Percentiles rank a stretch among this genome's conserved stretches.
phyloP scores from a whole-genome alignment of 257 asterid species.

The Capsicum chinense region DNA sequence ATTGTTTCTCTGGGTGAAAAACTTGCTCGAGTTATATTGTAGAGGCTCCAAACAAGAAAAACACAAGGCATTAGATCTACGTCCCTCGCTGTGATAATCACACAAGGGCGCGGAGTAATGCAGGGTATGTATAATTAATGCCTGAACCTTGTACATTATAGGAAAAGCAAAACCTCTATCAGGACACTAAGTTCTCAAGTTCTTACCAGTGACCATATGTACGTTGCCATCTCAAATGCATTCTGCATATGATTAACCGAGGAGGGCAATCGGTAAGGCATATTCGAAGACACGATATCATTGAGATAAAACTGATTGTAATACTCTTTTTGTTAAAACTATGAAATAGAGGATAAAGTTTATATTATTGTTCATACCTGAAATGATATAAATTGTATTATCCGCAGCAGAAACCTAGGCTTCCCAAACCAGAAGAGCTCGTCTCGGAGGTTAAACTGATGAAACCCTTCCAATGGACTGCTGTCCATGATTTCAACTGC shows the following conservation, averaged over 20 bases:
- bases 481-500: conserved; percentile 83
- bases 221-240: conserved; percentile 85
- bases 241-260: conserved; percentile 61
- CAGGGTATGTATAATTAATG: neutral
- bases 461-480: conserved; percentile 59
- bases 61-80: neutral
- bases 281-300: neutral
- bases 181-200: conserved; percentile 23
- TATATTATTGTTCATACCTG: conserved; percentile 53
- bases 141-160: neutral
- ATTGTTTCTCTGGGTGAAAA: neutral
- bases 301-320: neutral
- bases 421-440: conserved; percentile 97
- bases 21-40: neutral
- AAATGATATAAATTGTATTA: conserved; percentile 83
- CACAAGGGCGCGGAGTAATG: neutral
- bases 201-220: conserved; percentile 86
- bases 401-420: conserved; percentile 73
- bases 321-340: neutral
- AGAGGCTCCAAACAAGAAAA: neutral
- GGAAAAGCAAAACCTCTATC: neutral
- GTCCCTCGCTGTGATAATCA: neutral
- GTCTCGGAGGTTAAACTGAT: conserved; percentile 75
- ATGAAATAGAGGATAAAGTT: neutral
- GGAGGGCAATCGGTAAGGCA: conserved; percentile 4